These are phyloP conservation scores for Trichopus zeylanicus DNA, from an alignment of 116 monocot genomes.

Conservation along the genomic window DNA sequence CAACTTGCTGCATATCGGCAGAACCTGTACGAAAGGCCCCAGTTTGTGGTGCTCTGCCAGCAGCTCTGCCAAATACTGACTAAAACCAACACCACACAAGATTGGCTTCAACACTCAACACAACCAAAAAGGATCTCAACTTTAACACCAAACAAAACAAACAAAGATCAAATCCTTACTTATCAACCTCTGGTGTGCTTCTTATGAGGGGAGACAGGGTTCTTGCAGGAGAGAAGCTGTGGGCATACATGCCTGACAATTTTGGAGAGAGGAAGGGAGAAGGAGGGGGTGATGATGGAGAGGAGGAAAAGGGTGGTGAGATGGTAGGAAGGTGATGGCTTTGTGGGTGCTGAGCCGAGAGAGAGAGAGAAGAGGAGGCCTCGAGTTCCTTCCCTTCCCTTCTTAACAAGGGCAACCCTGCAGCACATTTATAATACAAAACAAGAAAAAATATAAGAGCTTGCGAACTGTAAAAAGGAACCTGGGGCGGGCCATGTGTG, in stretches of 20 bases:
- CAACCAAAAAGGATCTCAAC: background rate
- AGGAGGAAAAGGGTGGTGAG: conserved; percentile 1
- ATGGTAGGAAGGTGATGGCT: conserved; percentile 3
- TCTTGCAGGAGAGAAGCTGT: conserved; percentile 79
- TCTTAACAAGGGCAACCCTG: conserved; percentile 4
- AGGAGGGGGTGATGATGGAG: background rate
- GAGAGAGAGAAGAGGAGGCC: background rate
- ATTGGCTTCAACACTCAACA: conserved; percentile 18
- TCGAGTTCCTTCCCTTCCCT: background rate
- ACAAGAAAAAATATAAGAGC: background rate
- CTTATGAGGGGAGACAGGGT: conserved; percentile 73
- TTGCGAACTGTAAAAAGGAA: background rate
- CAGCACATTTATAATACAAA: background rate
- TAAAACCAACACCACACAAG: conserved; percentile 26
- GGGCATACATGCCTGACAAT: conserved; percentile 67
- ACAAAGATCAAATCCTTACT: conserved; percentile 24
- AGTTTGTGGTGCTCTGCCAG: conserved; percentile 92
- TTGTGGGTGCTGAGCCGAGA: background rate
- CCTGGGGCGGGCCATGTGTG: background rate
- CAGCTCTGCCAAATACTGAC: conserved; percentile 95
- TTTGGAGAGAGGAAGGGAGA: conserved; percentile 4
- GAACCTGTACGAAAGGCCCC: conserved; percentile 91
- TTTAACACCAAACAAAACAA: conserved; percentile 2
- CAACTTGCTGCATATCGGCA: conserved; percentile 81
- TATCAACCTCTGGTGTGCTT: conserved; percentile 61